phyloP scores from a whole-genome alignment of 2,329 filamentous ascomycete species.

The Alternaria dauci region DNA sequence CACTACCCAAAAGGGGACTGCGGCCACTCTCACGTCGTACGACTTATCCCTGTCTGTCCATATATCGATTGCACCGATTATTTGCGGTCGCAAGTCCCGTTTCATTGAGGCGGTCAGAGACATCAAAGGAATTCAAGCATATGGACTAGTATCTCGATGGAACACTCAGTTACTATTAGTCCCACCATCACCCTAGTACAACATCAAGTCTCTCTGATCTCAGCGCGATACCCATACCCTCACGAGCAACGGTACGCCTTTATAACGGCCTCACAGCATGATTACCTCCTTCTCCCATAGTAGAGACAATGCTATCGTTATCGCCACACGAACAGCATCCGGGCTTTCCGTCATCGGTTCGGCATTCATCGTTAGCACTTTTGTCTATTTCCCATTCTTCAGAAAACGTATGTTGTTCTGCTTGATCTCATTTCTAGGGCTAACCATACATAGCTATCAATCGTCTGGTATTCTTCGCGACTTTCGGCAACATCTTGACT shows the following conservation, averaged over 20 bases:
- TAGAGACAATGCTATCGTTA: slow-evolving; percentile 59
- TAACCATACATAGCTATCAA: slow-evolving; percentile 67
- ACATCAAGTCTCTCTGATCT: neutral
- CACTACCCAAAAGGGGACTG: neutral
- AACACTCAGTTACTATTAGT: neutral
- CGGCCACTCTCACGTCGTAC: neutral
- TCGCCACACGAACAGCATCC: slow-evolving; percentile 74
- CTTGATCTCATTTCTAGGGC: neutral
- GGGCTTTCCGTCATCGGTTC: slow-evolving; percentile 75
- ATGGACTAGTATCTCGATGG: neutral
- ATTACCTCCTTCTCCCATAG: slow-evolving; percentile 14
- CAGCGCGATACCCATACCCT: neutral
- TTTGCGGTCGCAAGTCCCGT: neutral
- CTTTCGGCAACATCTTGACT: slow-evolving; percentile 79
- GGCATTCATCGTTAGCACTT: slow-evolving; percentile 75
- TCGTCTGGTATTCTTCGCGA: slow-evolving; percentile 82
- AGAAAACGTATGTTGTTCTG: slow-evolving; percentile 64
- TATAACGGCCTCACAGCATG: slow-evolving; percentile 13
- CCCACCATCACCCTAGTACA: neutral
- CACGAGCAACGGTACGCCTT: neutral
- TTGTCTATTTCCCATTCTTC: slow-evolving; percentile 72
- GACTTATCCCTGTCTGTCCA: neutral
- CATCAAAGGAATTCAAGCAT: neutral
- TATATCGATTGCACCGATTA: neutral
- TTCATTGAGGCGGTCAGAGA: neutral